phyloP scores from a whole-genome alignment of 2,329 filamentous ascomycete species.

The Botryosphaeria dothidea region DNA sequence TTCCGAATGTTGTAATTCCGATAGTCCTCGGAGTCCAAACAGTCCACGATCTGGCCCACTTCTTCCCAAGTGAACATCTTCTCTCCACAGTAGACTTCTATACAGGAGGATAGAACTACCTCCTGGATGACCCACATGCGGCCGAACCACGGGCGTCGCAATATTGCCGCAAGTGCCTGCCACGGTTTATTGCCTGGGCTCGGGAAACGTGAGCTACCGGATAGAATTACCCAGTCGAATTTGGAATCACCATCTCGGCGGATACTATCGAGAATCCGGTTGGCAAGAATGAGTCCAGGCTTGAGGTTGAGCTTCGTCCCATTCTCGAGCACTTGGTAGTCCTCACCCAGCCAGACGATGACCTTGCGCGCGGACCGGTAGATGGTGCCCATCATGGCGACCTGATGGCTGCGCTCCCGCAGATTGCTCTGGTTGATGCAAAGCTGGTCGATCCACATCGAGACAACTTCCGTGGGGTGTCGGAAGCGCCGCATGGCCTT shows the following conservation, averaged over 20 bases:
- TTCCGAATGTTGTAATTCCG: background rate
- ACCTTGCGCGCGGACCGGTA: constrained; percentile 28
- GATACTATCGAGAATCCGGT: constrained; percentile 7
- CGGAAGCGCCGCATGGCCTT: constrained; percentile 25
- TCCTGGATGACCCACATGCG: constrained; percentile 34
- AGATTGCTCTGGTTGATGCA: constrained; percentile 32
- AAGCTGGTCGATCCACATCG: constrained; percentile 30
- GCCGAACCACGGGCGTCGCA: constrained; percentile 28
- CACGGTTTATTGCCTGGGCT: constrained; percentile 6
- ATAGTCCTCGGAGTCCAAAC: constrained; percentile 15
- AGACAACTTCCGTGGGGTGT: background rate
- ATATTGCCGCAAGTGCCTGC: constrained; percentile 12
- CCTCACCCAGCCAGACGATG: constrained; percentile 34
- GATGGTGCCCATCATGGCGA: constrained; percentile 31
- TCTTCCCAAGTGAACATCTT: constrained; percentile 17
- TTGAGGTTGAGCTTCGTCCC: background rate
- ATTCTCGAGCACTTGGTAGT: constrained; percentile 29
- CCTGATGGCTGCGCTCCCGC: constrained; percentile 28
- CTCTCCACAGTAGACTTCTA: constrained; percentile 11
- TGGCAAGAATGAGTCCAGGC: background rate
- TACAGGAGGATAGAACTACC: constrained; percentile 25
- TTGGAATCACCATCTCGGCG: background rate
- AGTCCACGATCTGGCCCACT: constrained; percentile 10
- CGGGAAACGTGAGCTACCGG: background rate
- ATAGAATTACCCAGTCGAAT: constrained; percentile 5